Evolutionary conservation across 495 filamentous ascomycete species (phyloP), one percentile per base, ranked within the genome.

Genomic region (Penicillium paxilli): DNA sequence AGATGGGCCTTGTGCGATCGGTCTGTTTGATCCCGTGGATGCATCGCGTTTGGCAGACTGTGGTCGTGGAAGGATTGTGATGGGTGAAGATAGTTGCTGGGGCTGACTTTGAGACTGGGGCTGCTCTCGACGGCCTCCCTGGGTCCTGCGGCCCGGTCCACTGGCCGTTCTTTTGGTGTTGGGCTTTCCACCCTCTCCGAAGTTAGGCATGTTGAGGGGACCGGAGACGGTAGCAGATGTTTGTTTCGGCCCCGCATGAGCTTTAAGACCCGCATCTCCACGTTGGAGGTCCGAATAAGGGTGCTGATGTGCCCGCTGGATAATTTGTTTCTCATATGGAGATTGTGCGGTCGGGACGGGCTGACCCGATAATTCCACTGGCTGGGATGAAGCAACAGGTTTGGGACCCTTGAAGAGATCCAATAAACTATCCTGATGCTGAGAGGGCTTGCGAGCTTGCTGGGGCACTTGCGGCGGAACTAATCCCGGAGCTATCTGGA

Each of bases 191-290:
- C 51, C 66, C 40, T 57, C 63, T 47, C 80, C 76, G 57, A 78
- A 78, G 40, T 83, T 73, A 11, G 79, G 78, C 21, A 64, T 69
- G 47, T 77, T 78, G 30, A 81, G 57, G 3, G 79, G 80, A 0
- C 80, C 77, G 32, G 75, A 73, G 4, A 80, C 69, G n/a, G 81
- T 83, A 1, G 76, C 80, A 12, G 79, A 76, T 5, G 59, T 60
- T 41, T 54, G 62, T 2, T 49, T 45, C 1, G 38, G 19, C 40
- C 61, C 62, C 23, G 54, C 40, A 19, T 61, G 50, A 47, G 47
- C 50, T 40, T 35, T 66, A 30, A 23, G 51, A 21, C 24, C 21
- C 9, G 24, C 47, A 19, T 22, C 37, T 57, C 59, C 47, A 32
- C 40, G 55, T 32, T 52, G 55, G 32, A 54, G 20, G 41, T 57